Conservation (phyloP, 1,139 yeast genomes). For the Candida sanyaensis region DNA sequence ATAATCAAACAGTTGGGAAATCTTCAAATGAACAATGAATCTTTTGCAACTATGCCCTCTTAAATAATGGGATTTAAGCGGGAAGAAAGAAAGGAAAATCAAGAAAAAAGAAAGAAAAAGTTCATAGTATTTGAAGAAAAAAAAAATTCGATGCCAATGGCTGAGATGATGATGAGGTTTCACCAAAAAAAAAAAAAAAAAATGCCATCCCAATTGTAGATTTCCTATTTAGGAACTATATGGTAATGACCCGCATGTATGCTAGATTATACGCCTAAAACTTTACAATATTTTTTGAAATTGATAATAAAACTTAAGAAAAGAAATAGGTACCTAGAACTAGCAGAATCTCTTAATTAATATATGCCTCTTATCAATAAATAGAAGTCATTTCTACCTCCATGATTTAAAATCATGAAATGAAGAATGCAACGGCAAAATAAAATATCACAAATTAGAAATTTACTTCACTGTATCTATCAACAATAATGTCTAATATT, state of each 20-base stretch:
- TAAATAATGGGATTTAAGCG: slow-evolving; percentile 48
- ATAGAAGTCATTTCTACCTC: background rate
- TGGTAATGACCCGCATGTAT: slow-evolving; percentile 6
- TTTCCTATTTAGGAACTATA: slow-evolving; percentile 26
- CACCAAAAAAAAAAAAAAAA: slow-evolving; percentile 2
- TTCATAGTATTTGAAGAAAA: slow-evolving; percentile 9
- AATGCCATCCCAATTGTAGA: slow-evolving; percentile 15
- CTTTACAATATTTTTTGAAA: background rate
- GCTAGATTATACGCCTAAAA: slow-evolving; percentile 31
- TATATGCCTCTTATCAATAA: slow-evolving; percentile 14
- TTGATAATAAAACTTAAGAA: background rate
- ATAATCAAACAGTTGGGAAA: background rate
- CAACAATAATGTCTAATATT: background rate
- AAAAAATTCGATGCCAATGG: no score
- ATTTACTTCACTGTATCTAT: no score
- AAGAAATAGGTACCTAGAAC: slow-evolving; percentile 11
- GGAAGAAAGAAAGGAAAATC: slow-evolving; percentile 33
- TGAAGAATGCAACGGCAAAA: slow-evolving; percentile 9
- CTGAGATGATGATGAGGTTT: slow-evolving; percentile 1
- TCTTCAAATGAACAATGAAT: background rate
- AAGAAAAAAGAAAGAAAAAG: slow-evolving; percentile 5
- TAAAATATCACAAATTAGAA: background rate
- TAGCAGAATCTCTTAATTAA: slow-evolving; percentile 9
- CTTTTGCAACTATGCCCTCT: slow-evolving; percentile 41
- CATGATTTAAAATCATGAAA: slow-evolving; percentile 4